Evolutionary conservation across 495 filamentous ascomycete genomes (phyloP).

Genomic region (Penicillium ucsense): DNA sequence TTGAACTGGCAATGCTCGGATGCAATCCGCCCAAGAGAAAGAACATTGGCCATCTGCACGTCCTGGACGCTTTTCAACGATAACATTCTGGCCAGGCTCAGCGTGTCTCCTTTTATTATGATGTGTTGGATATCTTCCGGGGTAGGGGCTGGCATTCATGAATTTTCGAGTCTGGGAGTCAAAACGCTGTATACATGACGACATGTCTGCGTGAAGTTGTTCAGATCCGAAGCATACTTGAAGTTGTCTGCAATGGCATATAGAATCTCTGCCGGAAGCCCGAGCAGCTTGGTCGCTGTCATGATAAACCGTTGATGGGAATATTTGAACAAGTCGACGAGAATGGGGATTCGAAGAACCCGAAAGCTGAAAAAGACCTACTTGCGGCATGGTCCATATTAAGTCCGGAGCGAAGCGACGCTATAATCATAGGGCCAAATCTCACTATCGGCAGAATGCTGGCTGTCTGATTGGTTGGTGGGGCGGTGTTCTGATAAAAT

Average conservation of each 20-base stretch:
- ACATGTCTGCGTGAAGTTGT: background rate
- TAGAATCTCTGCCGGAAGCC: background rate
- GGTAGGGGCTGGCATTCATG: background rate
- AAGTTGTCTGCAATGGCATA: background rate
- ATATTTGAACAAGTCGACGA: no score
- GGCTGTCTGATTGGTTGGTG: no score
- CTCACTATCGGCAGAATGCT: no score
- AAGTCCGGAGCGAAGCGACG: no score
- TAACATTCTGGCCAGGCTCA: background rate
- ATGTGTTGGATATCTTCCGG: background rate
- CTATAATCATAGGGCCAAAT: no score
- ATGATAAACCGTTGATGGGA: no score
- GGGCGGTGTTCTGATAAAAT: no score
- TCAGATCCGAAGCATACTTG: background rate
- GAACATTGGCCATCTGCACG: background rate
- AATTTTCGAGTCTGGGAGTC: background rate
- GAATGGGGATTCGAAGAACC: no score
- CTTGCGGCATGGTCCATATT: no score
- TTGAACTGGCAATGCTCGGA: background rate
- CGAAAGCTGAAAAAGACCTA: no score
- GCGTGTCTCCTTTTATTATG: background rate
- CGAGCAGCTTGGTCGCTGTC: background rate
- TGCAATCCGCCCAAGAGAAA: background rate
- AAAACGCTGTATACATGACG: background rate
- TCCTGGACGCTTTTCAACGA: background rate